Evolutionary conservation across 129 eudicot species (phyloP), one percentile per base, ranked within the genome.

Genomic region (Centaurea solstitialis): DNA sequence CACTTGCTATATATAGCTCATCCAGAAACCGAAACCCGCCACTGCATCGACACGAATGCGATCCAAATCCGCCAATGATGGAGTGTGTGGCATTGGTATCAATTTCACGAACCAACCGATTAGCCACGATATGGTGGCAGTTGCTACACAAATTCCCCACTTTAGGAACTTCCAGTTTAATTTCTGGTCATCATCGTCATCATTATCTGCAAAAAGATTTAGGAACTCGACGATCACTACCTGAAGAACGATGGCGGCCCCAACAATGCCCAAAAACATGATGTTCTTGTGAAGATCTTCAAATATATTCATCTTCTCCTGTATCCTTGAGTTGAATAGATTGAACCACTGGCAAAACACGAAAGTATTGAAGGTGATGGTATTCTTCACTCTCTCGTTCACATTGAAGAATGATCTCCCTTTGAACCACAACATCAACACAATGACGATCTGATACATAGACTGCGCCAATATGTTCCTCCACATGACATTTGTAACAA

Each of bases 341-440:
- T 94, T 94, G 84, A 94, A 94, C 22, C 91, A 95, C 86, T 94
- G 98, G 79, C 98, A 94, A 18, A 94, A 80, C 39, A 94, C 98
- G 37, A 94, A 94, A 1, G 92, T 90, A 21, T 94, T 94, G 90
- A 94, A 94, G 57, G 91, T 87, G 15, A 94, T 78, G 9, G 98
- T 94, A 22, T 90, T 79, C 83, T 90, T 93, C 75, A 88, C 97
- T 70, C 50, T 79, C 80, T 82, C 88, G 9, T 77, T 35, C 13
- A 93, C 92, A 35, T 83, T 35, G 23, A 93, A 91, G 45, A 93
- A 88, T 6, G 87, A 78, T 75, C 26, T 79, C 30, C 98, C 98
- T 65, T 64, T 81, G 78, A 93, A 93, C 79, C 91, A 94, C 40
- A 93, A 79, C 26, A 83, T 87, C 80, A 89, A 72, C 37, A 93